Base-by-base conservation (phyloP, 2,329 filamentous ascomycete genomes). In the Colletotrichum ledebouriae region DNA sequence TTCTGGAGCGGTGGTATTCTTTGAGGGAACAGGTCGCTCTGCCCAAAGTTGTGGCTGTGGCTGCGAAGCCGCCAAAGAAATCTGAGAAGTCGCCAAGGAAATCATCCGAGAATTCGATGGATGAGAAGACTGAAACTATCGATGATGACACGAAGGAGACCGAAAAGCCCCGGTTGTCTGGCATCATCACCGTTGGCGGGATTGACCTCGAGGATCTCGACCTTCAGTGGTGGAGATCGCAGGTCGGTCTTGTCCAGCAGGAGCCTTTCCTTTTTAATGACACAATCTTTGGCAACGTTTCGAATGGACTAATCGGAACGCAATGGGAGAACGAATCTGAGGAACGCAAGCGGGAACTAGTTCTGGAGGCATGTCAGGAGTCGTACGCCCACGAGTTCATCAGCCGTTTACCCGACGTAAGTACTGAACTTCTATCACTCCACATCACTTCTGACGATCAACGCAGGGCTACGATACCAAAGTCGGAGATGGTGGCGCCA, bases 401-500 rank as follows among this genome's bases (percentile, higher is more conserved):
- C 50, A 75, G 78, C 33, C 77, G 79, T 3, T 79, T 88, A 0
- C 85, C 86, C 1, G 78, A 82, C 29, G 73, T 76, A 66, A 58
- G 73, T 57, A 3, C 4, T 17, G 3, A n/a, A 13, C 29, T 29
- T 29, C 29, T 29, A 7, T 9, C 29, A 7, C 29, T 29, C 7
- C 29, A 29, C 29, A 29, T 29, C 29, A 29, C 2, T 9, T 29
- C 29, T 29, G 7, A 29, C 29, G 29, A 29, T 29, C 6, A 29
- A 29, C 29, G 29, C 33, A 73, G 71, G 84, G 83, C 6, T 90
- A 89, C 71, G 80, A 84, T 2, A 87, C 87, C 0, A 77, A 80
- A 9, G 86, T 90, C 2, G 88, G 88, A 2, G 86, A 89, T 71
- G 82, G 83, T 20, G 88, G 89, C 15, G 85, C 86, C 58, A 86